A percentile compares a stretch with the other conserved stretches of the same genome.
Conservation (phyloP, 306 rosid species). For the Acacia crassicarpa region DNA sequence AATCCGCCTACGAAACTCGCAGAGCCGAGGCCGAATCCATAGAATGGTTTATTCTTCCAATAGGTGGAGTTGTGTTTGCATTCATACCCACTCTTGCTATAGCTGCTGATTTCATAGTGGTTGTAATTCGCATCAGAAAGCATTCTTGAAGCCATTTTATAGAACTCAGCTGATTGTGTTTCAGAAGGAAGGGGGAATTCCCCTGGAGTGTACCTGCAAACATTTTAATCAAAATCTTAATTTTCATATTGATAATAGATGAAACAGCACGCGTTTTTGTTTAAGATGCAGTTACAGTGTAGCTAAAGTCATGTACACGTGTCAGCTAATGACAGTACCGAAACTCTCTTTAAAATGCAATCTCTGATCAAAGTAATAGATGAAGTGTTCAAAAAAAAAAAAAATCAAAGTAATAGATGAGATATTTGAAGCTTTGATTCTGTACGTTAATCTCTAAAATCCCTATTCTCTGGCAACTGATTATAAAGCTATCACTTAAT, state of each 20-base stretch:
- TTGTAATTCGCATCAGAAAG: slow-evolving; percentile 60
- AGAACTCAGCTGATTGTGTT: slow-evolving; percentile 72
- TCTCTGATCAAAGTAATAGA: too few species aligned
- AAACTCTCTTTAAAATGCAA: too few species aligned
- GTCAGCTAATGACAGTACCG: too few species aligned
- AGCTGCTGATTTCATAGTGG: slow-evolving; percentile 96
- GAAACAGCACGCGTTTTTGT: too few species aligned
- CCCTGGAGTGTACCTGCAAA: slow-evolving; percentile 77
- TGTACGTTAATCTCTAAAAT: too few species aligned
- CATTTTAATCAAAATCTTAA: slow-evolving; percentile 30
- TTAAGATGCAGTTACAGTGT: too few species aligned
- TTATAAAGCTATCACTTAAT: slow-evolving; percentile 8
- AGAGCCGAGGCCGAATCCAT: slow-evolving; percentile 89
- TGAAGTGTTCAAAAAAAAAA: too few species aligned
- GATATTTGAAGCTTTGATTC: too few species aligned
- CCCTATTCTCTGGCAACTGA: not conserved
- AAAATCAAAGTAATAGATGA: too few species aligned
- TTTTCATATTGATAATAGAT: slow-evolving; percentile 1
- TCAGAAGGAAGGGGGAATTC: slow-evolving; percentile 94
- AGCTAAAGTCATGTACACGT: too few species aligned
- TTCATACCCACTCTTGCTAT: slow-evolving; percentile 73
- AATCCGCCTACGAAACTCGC: slow-evolving; percentile 75
- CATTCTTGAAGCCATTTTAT: slow-evolving; percentile 73
- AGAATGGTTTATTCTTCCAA: slow-evolving; percentile 89
- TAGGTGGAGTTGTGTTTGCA: slow-evolving; percentile 86